These are phyloP conservation scores for Paramecium sonneborni DNA, from an alignment of 73 alveolate genomes.

Conservation along the genomic window DNA sequence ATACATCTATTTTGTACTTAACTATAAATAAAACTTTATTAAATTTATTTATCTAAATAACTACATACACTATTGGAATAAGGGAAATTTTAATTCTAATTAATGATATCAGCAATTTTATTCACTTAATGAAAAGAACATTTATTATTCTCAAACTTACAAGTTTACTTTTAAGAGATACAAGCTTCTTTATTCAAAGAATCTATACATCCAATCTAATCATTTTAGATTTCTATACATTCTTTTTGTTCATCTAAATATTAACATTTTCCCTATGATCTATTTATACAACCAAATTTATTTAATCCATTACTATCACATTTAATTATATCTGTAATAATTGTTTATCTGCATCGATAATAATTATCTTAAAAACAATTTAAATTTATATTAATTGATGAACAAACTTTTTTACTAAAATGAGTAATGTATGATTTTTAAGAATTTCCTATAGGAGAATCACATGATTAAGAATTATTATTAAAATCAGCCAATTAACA, in stretches of 20 bases:
- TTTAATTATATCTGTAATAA: neutral
- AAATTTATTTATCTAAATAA: too few species aligned
- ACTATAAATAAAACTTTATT: neutral
- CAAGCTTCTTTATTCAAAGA: neutral
- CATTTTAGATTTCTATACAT: too few species aligned
- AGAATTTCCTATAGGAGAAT: too few species aligned
- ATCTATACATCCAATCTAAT: neutral
- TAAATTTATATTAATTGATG: neutral
- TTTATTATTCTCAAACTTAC: neutral
- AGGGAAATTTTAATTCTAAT: neutral
- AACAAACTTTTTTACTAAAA: neutral
- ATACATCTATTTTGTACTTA: neutral
- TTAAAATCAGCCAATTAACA: neutral
- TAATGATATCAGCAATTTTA: neutral
- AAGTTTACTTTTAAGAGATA: neutral
- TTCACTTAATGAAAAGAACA: neutral
- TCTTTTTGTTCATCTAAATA: too few species aligned
- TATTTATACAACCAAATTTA: neutral
- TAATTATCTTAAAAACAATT: neutral
- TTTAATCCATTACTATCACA: neutral
- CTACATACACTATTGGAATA: neutral
- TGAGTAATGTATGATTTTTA: too few species aligned
- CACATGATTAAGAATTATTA: neutral
- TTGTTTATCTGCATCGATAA: neutral
- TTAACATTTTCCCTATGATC: neutral